phyloP scores from a whole-genome alignment of 1,284 basidiomycete genomes.

The Garcileccinum viscosum region DNA sequence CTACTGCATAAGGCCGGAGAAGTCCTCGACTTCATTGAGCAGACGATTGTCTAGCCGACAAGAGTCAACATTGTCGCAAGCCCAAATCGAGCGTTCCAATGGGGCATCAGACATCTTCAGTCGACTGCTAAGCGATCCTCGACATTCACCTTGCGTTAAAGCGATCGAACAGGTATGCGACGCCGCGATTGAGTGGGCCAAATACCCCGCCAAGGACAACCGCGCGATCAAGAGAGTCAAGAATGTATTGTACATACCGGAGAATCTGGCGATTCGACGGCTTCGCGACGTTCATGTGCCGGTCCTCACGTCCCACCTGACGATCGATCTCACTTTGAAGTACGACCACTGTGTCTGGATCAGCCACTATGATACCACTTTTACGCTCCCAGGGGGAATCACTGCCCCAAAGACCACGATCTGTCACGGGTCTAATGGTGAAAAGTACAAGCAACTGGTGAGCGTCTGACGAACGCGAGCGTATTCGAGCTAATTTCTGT shows the following conservation, averaged over 20 bases:
- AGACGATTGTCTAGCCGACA: conserved; percentile 52
- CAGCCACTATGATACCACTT: conserved; percentile 63
- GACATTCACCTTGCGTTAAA: conserved; percentile 49
- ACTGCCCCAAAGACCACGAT: conserved; percentile 84
- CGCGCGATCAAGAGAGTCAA: conserved; percentile 31
- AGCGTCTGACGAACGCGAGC: conserved; percentile 64
- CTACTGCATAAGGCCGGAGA: conserved; percentile 68
- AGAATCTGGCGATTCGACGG: conserved; percentile 49
- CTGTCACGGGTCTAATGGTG: conserved; percentile 76
- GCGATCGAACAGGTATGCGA: conserved; percentile 74
- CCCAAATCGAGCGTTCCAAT: conserved; percentile 56
- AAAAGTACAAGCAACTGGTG: conserved; percentile 83
- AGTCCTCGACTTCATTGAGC: conserved; percentile 20
- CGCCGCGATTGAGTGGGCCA: conserved; percentile 86
- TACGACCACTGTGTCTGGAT: conserved; percentile 79
- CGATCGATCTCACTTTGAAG: conserved; percentile 72
- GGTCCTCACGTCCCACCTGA: conserved; percentile 76
- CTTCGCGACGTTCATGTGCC: conserved; percentile 74
- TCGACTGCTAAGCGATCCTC: conserved; percentile 54
- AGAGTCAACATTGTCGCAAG: conserved; percentile 41
- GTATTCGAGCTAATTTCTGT: conserved; percentile 1
- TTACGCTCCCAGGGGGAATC: conserved; percentile 77
- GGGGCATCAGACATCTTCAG: conserved; percentile 79
- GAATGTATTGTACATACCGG: conserved; percentile 46
- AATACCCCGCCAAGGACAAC: conserved; percentile 53